Percentiles rank a stretch among this genome's conserved stretches.
Evolutionary conservation across 176 grass and related monocot species (phyloP).

Genomic region (Tillandsia leiboldiana): DNA sequence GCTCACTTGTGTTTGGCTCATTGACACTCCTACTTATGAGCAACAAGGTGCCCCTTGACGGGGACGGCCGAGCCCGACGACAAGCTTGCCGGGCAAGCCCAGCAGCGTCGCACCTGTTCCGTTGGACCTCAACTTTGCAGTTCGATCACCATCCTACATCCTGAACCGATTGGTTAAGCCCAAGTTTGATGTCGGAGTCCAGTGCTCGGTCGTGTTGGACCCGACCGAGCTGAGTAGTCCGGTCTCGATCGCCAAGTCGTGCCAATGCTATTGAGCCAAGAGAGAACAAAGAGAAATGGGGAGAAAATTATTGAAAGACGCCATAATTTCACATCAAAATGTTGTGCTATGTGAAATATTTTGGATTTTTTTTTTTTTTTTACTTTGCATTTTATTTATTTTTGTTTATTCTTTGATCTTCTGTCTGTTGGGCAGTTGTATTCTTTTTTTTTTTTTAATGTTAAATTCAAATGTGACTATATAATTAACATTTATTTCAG

Average conservation of each 20-base stretch:
- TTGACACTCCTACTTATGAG: background rate
- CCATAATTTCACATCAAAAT: too few species aligned
- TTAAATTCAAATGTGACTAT: too few species aligned
- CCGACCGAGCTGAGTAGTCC: conserved; percentile 36
- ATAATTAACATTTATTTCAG: too few species aligned
- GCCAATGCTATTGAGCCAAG: conserved; percentile 38
- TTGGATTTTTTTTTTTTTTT: too few species aligned
- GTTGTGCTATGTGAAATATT: too few species aligned
- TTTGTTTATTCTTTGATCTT: too few species aligned
- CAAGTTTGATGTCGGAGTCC: conserved; percentile 35
- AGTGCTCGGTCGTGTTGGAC: conserved; percentile 56
- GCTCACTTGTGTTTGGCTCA: too few species aligned
- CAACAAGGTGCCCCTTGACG: conserved; percentile 85
- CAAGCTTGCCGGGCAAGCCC: conserved; percentile 22
- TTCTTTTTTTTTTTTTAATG: too few species aligned
- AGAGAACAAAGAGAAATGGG: background rate
- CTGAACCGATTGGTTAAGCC: conserved; percentile 70
- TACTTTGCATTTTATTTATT: too few species aligned
- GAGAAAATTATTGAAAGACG: background rate
- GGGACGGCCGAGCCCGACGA: conserved; percentile 48
- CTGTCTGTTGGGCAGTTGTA: too few species aligned
- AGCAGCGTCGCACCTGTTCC: conserved; percentile 29
- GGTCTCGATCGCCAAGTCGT: conserved; percentile 29
- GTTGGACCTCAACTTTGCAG: too few species aligned
- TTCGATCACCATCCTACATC: conserved; percentile 40